Conservation (phyloP, 164 flowering plant species). For the Vitis amurensis region DNA sequence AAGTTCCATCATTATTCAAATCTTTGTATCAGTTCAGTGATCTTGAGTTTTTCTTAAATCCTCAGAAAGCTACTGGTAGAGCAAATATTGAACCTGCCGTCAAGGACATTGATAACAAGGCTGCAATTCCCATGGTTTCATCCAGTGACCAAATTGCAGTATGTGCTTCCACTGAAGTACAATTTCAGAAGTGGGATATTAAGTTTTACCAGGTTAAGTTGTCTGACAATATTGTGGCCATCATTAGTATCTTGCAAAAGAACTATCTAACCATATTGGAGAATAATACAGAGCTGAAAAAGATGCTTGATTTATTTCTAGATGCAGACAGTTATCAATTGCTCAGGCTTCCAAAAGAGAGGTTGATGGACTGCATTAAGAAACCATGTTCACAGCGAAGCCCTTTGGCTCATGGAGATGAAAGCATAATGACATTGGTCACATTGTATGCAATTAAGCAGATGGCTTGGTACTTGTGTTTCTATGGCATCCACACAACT, state of each 20-base stretch:
- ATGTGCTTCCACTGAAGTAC: slow-evolving; percentile 19
- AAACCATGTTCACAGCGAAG: slow-evolving; percentile 2
- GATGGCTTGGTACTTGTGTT: slow-evolving; percentile 55
- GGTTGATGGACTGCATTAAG: slow-evolving; percentile 37
- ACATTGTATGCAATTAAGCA: slow-evolving; percentile 53
- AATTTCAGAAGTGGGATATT: slow-evolving; percentile 29
- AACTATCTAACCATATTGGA: slow-evolving; percentile 38
- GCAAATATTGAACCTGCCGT: slow-evolving; percentile 27
- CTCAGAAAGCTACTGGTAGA: slow-evolving; percentile 33
- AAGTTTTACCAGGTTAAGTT: slow-evolving; percentile 33
- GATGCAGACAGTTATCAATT: slow-evolving; percentile 23
- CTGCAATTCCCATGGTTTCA: slow-evolving; percentile 21
- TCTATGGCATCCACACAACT: slow-evolving; percentile 50
- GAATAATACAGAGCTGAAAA: slow-evolving; percentile 27
- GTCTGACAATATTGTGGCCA: slow-evolving; percentile 38
- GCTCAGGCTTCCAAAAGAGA: slow-evolving; percentile 41
- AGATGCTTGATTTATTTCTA: slow-evolving; percentile 14
- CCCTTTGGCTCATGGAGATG: slow-evolving; percentile 20
- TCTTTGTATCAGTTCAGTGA: slow-evolving; percentile 58
- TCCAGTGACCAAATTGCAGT: slow-evolving; percentile 14
- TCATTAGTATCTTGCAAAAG: slow-evolving; percentile 33
- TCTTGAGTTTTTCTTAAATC: slow-evolving; percentile 71
- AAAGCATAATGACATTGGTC: slow-evolving; percentile 27
- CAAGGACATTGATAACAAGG: slow-evolving; percentile 18
- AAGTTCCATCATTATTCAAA: slow-evolving; percentile 34